Evolutionary conservation across 2,329 filamentous ascomycete genomes (phyloP), one percentile per base, ranked within the genome.

Genomic region (Penicillium sp.): DNA sequence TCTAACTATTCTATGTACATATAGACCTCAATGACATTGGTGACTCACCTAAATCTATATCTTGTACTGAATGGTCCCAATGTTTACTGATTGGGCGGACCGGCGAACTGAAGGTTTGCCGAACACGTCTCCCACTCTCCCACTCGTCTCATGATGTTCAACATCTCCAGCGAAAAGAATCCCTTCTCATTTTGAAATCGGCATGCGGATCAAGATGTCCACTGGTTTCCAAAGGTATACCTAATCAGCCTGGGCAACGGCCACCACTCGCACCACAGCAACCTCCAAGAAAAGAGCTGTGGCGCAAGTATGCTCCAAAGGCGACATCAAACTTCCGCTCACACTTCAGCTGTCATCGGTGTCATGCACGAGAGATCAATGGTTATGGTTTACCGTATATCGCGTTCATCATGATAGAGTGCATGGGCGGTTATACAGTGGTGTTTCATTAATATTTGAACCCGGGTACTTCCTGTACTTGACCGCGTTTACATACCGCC

Each of bases 291-390:
- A 55, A 27, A 37, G 53, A 21, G 29, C 53, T 6, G 37, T 52
- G 23, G 42, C 53, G 53, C 52, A 23, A 42, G 53, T 42, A n/a
- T 23, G 8, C 6, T 13, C 42, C 25, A 27, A 27, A 31, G n/a
- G 13, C 12, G 6, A 31, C 3, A 41, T 9, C 9, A 18, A 15
- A 21, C 37, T 15, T 49, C 34, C 27, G 23, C 50, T 46, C 46
- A 52, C 18, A 46, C 21, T 25, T 32, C 15, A 64, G 65, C 8
- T 77, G 74, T 35, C 68, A 72, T 56, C 64, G 73, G 48, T 77
- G 75, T 40, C 75, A 77, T 60, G 54, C 64, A 0, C 74, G 75
- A n/a, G 77, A 77, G 52, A 72, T 75, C 31, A 77, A 73, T 8
- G 29, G 29, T 31, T 31, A 31, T 31, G 29, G 9, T 31, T 31